Evolutionary conservation across 495 filamentous ascomycete species (phyloP).

Genomic region (Sphaerosporella brunnea): DNA sequence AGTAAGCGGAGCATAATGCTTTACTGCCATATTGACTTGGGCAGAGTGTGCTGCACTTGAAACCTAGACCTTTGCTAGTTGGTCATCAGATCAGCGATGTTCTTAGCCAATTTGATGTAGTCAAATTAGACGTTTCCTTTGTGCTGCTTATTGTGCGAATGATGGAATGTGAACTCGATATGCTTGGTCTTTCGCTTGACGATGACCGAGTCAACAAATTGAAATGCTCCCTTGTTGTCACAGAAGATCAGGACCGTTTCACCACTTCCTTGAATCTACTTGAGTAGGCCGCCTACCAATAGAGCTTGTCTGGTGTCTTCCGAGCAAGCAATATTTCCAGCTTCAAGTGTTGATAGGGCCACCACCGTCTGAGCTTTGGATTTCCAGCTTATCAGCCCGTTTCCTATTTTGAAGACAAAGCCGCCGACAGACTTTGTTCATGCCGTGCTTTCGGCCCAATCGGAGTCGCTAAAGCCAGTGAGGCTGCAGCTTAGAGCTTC

Average conservation of each 20-base stretch:
- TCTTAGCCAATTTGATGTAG: background rate
- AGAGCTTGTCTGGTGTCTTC: conserved; percentile 3
- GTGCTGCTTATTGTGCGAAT: background rate
- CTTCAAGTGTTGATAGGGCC: conserved; percentile 3
- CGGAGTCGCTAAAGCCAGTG: conserved; percentile 5
- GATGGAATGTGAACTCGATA: background rate
- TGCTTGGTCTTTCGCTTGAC: background rate
- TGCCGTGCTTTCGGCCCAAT: background rate
- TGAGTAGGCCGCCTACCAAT: background rate
- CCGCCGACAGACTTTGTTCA: background rate
- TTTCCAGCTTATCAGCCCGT: background rate
- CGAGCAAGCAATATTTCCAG: conserved; percentile 5
- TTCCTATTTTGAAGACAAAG: background rate
- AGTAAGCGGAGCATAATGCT: too few species aligned
- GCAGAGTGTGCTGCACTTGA: too few species aligned
- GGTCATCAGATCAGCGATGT: conserved; percentile 1
- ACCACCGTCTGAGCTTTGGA: background rate
- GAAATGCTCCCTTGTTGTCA: conserved; percentile 1
- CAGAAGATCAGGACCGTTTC: background rate
- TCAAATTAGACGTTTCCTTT: background rate
- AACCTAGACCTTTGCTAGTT: too few species aligned
- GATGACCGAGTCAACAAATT: background rate
- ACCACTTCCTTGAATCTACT: background rate
- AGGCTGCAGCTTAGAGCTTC: background rate
- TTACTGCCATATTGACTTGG: too few species aligned